Evolutionary conservation across 2,329 filamentous ascomycete genomes (phyloP).

Genomic region (Claviceps sp.): DNA sequence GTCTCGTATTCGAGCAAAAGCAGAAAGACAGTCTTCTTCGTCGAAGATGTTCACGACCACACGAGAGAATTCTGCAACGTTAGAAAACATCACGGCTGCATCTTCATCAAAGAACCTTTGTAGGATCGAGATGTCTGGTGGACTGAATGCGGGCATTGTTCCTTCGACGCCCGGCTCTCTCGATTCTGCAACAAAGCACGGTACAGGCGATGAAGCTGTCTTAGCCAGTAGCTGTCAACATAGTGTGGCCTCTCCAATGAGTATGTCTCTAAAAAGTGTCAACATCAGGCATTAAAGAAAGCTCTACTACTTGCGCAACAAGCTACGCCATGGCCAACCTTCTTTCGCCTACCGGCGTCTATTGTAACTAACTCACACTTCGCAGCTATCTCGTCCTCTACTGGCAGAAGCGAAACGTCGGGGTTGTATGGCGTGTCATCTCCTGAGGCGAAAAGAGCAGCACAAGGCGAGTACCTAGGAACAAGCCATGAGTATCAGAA

Average conservation of each 20-base stretch:
- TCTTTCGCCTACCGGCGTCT: not conserved
- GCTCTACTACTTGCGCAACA: not conserved
- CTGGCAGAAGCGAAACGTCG: not conserved
- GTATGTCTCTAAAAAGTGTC: not conserved
- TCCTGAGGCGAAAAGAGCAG: not conserved
- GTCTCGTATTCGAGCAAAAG: slow-evolving; percentile 18
- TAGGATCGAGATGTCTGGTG: slow-evolving; percentile 3
- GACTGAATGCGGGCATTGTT: not conserved
- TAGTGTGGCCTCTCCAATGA: not conserved
- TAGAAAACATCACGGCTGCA: not conserved
- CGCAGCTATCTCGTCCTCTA: not conserved
- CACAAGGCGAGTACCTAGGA: not conserved
- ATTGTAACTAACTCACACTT: not conserved
- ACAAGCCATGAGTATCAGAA: not conserved
- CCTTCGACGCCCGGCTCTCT: not conserved
- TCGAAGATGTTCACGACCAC: not conserved
- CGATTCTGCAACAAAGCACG: not conserved
- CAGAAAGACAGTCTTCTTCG: slow-evolving; percentile 3
- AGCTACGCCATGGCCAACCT: not conserved
- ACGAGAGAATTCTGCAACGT: not conserved
- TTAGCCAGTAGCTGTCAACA: not conserved
- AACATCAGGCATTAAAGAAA: not conserved
- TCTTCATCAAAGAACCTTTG: not conserved
- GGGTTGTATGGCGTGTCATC: slow-evolving; percentile 1
- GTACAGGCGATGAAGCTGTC: not conserved